These are phyloP conservation scores for Boletus reticulatus DNA, from an alignment of 768 basidiomycete genomes.

Conservation along the genomic window DNA sequence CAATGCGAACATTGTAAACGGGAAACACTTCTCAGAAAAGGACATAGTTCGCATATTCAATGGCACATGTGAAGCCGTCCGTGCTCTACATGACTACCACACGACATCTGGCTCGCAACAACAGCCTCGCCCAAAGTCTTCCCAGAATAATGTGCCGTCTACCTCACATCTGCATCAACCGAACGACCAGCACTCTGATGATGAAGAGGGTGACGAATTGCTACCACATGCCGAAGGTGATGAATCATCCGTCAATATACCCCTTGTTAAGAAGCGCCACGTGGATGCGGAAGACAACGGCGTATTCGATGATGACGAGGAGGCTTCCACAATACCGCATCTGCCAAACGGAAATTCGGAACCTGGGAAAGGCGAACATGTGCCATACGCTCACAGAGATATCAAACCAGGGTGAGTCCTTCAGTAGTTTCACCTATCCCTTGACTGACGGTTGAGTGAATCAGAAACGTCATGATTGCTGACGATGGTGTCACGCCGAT, in stretches of 20 bases:
- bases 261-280: slow-evolving; percentile 56
- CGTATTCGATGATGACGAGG: slow-evolving; percentile 77
- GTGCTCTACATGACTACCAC: slow-evolving; percentile 90
- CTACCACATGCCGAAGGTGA: slow-evolving; percentile 78
- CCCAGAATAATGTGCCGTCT: slow-evolving; percentile 16
- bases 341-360: slow-evolving; percentile 36
- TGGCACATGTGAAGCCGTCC: slow-evolving; percentile 91
- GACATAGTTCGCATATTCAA: slow-evolving; percentile 89
- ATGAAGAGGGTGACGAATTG: slow-evolving; percentile 64
- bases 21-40: slow-evolving; percentile 80
- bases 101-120: slow-evolving; percentile 37
- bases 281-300: slow-evolving; percentile 51
- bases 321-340: slow-evolving; percentile 39
- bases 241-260: slow-evolving; percentile 44
- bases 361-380: slow-evolving; percentile 48
- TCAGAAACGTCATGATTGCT: slow-evolving; percentile 93
- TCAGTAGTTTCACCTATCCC: neutral
- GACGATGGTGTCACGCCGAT: slow-evolving; percentile 85
- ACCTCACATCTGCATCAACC: slow-evolving; percentile 19
- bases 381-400: slow-evolving; percentile 96
- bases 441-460: neutral
- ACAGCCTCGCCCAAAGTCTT: slow-evolving; percentile 21
- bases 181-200: slow-evolving; percentile 39
- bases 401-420: slow-evolving; percentile 86
- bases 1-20: slow-evolving; percentile 79